phyloP scores from a whole-genome alignment of 2,329 filamentous ascomycete genomes.

The Claviceps purpurea region DNA sequence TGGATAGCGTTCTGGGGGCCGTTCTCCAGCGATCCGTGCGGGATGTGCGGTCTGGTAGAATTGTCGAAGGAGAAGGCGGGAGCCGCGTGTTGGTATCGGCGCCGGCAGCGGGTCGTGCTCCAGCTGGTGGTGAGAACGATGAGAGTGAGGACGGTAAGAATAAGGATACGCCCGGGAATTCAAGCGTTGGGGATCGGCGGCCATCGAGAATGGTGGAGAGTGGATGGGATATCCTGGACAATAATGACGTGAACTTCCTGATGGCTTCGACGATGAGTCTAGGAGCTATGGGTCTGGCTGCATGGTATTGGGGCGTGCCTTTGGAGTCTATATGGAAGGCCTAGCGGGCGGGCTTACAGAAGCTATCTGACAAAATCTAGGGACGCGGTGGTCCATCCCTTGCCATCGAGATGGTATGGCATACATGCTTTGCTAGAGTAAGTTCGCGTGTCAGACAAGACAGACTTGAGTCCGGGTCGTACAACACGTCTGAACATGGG shows the following conservation, averaged over 20 bases:
- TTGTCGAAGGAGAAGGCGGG: constrained; percentile 78
- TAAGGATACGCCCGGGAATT: constrained; percentile 33
- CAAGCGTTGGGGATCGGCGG: constrained; percentile 40
- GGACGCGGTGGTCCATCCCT: too few relatives aligned
- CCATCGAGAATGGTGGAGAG: constrained; percentile 53
- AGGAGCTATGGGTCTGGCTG: constrained; percentile 55
- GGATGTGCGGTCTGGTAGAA: constrained; percentile 70
- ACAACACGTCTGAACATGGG: too few relatives aligned
- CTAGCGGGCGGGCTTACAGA: background rate
- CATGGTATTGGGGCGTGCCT: constrained; percentile 47
- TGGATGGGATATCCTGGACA: constrained; percentile 67
- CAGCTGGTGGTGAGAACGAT: constrained; percentile 22
- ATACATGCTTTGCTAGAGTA: too few relatives aligned
- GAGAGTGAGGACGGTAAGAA: constrained; percentile 30
- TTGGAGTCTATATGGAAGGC: constrained; percentile 20
- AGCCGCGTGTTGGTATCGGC: constrained; percentile 37
- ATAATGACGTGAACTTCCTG: constrained; percentile 88
- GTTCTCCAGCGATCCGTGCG: constrained; percentile 75
- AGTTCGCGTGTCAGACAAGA: too few relatives aligned
- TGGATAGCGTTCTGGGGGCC: constrained; percentile 82
- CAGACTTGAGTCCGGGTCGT: too few relatives aligned
- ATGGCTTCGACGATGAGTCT: constrained; percentile 80
- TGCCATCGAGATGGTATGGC: too few relatives aligned
- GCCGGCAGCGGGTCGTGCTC: constrained; percentile 7
- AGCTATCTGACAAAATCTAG: too few relatives aligned